Evolutionary conservation across 2,329 filamentous ascomycete genomes (phyloP).

Genomic region (Apiospora rasikravindrae): DNA sequence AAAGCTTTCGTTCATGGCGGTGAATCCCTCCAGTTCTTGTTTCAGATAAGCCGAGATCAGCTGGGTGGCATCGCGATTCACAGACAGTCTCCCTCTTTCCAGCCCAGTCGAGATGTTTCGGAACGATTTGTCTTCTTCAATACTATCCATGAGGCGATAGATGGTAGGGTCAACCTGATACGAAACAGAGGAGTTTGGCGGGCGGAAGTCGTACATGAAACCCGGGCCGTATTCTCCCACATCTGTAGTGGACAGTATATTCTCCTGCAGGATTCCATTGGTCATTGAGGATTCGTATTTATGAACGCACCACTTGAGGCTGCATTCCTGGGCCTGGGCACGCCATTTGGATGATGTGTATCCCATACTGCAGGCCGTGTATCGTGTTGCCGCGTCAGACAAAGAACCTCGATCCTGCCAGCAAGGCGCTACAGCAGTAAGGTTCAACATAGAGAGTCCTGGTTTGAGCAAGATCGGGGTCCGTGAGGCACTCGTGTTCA

Average conservation of each 20-base stretch:
- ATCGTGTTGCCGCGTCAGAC: too few relatives aligned
- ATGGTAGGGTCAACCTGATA: not conserved
- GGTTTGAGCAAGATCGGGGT: not conserved
- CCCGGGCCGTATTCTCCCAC: not conserved
- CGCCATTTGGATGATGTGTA: too few relatives aligned
- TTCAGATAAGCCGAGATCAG: not conserved
- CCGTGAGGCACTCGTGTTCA: not conserved
- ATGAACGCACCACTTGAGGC: not conserved
- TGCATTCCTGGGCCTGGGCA: not conserved
- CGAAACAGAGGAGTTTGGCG: not conserved
- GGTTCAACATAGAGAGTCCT: not conserved
- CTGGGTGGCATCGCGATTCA: not conserved
- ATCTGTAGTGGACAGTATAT: not conserved
- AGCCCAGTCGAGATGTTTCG: not conserved
- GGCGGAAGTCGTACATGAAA: not conserved
- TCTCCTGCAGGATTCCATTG: not conserved
- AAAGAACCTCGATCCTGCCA: not conserved
- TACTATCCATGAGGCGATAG: too few relatives aligned
- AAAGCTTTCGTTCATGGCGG: not conserved
- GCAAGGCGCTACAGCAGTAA: not conserved
- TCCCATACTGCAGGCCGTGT: too few relatives aligned
- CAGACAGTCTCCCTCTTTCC: not conserved
- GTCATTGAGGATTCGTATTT: not conserved
- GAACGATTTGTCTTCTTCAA: too few relatives aligned
- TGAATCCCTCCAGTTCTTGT: not conserved